phyloP scores from a whole-genome alignment of 2,329 filamentous ascomycete genomes.

The Botrytis paeoniae region DNA sequence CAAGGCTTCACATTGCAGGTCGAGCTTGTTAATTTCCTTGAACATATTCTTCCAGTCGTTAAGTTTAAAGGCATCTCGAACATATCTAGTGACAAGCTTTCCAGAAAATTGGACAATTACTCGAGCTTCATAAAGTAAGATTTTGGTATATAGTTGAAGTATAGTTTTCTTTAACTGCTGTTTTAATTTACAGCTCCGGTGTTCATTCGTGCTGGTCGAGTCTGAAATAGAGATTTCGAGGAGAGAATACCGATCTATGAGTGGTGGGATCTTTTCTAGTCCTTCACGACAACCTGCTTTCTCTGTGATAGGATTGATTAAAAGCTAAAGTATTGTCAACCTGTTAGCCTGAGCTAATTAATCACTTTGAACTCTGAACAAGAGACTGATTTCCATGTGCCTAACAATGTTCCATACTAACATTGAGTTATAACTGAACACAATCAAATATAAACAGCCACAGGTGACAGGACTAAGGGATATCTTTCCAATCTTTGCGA shows the following conservation, averaged over 20 bases:
- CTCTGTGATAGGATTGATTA: background rate
- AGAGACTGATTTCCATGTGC: background rate
- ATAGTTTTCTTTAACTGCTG: background rate
- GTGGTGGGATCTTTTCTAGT: background rate
- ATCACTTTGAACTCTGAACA: background rate
- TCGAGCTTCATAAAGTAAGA: background rate
- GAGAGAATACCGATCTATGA: background rate
- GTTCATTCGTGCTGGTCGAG: background rate
- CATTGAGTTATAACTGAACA: background rate
- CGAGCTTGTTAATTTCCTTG: background rate
- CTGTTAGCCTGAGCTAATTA: background rate
- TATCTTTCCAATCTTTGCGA: background rate
- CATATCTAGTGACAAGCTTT: background rate
- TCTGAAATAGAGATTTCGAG: background rate
- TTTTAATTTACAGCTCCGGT: background rate
- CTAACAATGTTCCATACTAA: background rate
- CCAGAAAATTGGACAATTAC: background rate
- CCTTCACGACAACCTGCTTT: background rate
- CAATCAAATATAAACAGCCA: background rate
- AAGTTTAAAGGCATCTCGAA: background rate
- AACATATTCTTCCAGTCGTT: background rate
- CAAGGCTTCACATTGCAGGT: background rate
- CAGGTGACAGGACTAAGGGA: background rate
- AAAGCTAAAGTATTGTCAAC: background rate
- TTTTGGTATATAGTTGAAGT: background rate